Conservation (phyloP, 2,329 filamentous ascomycete genomes). For the Fusarium avenaceum region DNA sequence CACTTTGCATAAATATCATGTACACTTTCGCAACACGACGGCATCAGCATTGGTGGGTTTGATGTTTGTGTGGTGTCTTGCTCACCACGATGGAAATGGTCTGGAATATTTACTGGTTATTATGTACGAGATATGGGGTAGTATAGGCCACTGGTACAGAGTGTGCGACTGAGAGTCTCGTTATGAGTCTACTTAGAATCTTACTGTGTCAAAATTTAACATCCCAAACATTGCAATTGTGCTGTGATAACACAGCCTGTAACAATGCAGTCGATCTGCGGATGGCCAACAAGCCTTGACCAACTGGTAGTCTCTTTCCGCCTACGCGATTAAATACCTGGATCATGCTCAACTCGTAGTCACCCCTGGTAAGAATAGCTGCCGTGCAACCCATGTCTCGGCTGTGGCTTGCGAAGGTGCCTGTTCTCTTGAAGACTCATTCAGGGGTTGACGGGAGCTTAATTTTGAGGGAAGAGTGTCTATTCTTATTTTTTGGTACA, state of each 20-base stretch:
- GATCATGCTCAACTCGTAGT: too few species aligned
- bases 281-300: too few species aligned
- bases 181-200: constrained; percentile 14
- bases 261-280: not conserved
- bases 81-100: not conserved
- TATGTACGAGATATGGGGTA: constrained; percentile 3
- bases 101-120: constrained; percentile 15
- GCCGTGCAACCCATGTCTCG: not conserved
- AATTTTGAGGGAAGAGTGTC: not conserved
- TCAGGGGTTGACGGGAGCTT: constrained; percentile 5
- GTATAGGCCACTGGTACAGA: constrained; percentile 12
- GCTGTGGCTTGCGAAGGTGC: constrained; percentile 12
- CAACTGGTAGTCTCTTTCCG: too few species aligned
- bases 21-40: constrained; percentile 2
- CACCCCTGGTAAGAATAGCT: not conserved
- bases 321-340: too few species aligned
- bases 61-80: constrained; percentile 2
- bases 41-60: constrained; percentile 7
- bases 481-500: not conserved
- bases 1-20: constrained; percentile 12
- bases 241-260: not conserved
- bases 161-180: constrained; percentile 14
- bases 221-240: not conserved
- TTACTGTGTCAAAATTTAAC: not conserved
- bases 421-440: not conserved